phyloP scores from a whole-genome alignment of 73 alveolate genomes.

The Uronychia binucleata region DNA sequence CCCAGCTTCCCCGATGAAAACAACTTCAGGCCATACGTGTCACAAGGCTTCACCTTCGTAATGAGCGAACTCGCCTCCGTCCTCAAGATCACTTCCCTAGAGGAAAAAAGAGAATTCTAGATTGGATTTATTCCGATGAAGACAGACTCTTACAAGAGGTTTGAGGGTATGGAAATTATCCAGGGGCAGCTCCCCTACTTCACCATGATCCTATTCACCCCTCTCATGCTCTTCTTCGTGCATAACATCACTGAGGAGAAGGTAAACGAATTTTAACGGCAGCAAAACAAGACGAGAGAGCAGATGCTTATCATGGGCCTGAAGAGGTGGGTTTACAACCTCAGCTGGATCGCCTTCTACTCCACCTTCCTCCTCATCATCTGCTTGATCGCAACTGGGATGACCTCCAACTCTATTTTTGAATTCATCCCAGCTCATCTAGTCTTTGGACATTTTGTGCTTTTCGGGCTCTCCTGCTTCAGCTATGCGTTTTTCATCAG shows the following conservation, averaged over 20 bases:
- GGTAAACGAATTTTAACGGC: conserved; percentile 24
- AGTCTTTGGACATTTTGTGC: conserved; percentile 38
- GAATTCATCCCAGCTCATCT: conserved; percentile 24
- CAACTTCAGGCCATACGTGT: background rate
- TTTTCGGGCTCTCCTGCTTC: conserved; percentile 51
- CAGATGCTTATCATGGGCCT: conserved; percentile 98
- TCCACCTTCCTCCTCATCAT: conserved; percentile 35
- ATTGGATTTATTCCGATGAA: background rate
- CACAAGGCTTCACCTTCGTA: background rate
- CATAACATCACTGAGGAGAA: conserved; percentile 79
- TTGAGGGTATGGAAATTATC: background rate
- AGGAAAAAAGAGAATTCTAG: background rate
- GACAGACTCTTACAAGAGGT: background rate
- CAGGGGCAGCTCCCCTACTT: conserved; percentile 53
- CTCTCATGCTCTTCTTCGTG: conserved; percentile 79
- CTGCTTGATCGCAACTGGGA: conserved; percentile 66
- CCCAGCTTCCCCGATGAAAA: background rate
- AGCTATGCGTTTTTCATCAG: conserved; percentile 57
- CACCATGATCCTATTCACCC: conserved; percentile 63
- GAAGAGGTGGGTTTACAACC: conserved; percentile 77
- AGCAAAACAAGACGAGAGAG: conserved; percentile 88
- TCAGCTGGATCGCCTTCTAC: conserved; percentile 82
- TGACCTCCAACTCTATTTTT: conserved; percentile 17
- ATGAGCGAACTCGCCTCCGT: background rate
- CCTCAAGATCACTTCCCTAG: background rate